phyloP scores from a whole-genome alignment of 1,284 basidiomycete genomes.

The Ceratorhiza oryzae-sativae region DNA sequence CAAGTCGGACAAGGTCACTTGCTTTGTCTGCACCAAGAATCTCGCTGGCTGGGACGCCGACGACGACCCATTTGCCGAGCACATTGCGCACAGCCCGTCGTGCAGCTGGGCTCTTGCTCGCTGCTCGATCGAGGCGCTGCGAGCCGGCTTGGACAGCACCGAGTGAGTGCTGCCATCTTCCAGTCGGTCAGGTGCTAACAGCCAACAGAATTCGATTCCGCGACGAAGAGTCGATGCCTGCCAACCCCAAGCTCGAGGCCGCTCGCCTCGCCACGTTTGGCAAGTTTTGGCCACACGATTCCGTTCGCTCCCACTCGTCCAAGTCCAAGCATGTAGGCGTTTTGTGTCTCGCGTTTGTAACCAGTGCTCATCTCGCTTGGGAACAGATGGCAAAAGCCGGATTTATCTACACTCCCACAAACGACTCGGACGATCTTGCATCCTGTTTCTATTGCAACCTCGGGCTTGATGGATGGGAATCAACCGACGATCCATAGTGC shows the following conservation, averaged over 20 bases:
- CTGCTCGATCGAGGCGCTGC: conserved; percentile 48
- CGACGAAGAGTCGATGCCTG: conserved; percentile 49
- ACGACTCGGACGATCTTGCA: conserved; percentile 45
- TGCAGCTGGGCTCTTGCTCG: conserved; percentile 55
- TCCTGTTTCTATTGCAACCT: conserved; percentile 54
- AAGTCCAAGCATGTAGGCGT: conserved; percentile 50
- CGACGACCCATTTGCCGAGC: conserved; percentile 55
- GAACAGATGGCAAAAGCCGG: conserved; percentile 53
- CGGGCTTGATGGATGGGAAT: conserved; percentile 54
- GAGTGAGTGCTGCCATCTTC: conserved; percentile 30
- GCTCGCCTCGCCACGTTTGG: conserved; percentile 52
- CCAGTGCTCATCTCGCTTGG: not conserved
- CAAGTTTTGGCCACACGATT: conserved; percentile 54
- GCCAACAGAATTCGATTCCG: conserved; percentile 24
- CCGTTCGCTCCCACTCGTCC: conserved; percentile 49
- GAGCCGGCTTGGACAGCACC: conserved; percentile 35
- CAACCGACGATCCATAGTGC: conserved; percentile 53
- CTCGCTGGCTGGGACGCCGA: conserved; percentile 54
- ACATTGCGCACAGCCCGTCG: conserved; percentile 47
- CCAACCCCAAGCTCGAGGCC: conserved; percentile 46
- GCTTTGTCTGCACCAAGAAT: conserved; percentile 53
- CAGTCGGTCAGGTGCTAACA: not conserved
- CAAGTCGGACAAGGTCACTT: conserved; percentile 46
- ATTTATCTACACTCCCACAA: conserved; percentile 51
- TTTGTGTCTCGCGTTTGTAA: not conserved